Base-by-base conservation (phyloP, 2,329 filamentous ascomycete genomes). In the Pezicula radicicola region DNA sequence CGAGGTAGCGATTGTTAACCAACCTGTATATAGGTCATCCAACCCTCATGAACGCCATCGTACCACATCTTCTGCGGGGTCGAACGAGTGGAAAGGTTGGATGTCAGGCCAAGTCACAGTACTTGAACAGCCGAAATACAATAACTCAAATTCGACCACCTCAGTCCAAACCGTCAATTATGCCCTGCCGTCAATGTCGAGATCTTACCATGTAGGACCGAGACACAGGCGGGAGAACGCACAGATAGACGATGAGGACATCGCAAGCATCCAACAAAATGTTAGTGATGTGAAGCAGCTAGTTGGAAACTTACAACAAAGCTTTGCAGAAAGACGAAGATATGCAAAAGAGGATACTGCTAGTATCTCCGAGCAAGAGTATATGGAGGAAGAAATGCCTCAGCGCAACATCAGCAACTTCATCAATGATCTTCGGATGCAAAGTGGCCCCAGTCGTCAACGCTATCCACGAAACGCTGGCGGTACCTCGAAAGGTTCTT, bases 41-140 rank as follows among this genome's bases (percentile, higher is more conserved):
- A 45, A 70, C 36, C 54, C 56, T 12, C 27, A 19, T 16, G 37
- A n/a, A 7, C 48, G 52, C n/a, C 66, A 68, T 43, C 67, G 74
- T n/a, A 65, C 68, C 1, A 57, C 63, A 3, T 77, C 74, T 1
- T 70, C 70, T 1, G 68, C 69, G 6, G 77, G 76, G 51, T 81
- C 77, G 2, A 64, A 72, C 2, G 79, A 81, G 52, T 82, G 78
- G 79, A 81, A 80, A 63, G 74, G 68, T 0, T 78, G 74, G 75
- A 72, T 82, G 37, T 78, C 78, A 8, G 71, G 75, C 2, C 75
- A 81, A 40, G 72, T 78, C 8, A 75, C 75, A 0, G 77, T 75
- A 50, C 61, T 78, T 2, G 76, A 80, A 49, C 57, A 54, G 39
- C 46, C 51, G 18, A 65, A 64, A 27, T 55, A 61, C 13, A 60